Base-by-base conservation (phyloP, 1,284 basidiomycete genomes). In the Sanghuangporus weigelae region DNA sequence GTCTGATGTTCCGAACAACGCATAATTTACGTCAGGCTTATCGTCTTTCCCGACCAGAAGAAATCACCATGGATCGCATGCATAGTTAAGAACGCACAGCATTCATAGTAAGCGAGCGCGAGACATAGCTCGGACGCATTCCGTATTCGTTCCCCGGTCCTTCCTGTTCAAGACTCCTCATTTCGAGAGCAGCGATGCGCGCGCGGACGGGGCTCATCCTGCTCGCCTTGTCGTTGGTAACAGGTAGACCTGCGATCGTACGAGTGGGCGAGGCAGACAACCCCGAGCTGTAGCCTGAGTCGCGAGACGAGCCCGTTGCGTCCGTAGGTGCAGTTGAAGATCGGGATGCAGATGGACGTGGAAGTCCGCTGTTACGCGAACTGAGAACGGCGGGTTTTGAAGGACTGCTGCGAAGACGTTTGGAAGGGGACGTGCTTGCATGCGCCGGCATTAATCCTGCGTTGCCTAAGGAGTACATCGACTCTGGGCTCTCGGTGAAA, bases 131-230 rank as follows among this genome's bases (percentile, higher is more conserved):
- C 2, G 58, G 58, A 10, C 58, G 14, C 19, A 40, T 11, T 4
- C 7, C 40, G 44, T 48, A 10, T 11, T 7, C 36, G 16, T 23
- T 10, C 50, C 10, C 26, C 50, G 7, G 3, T 1, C 5, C 50
- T 10, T 51, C 58, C 16, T 51, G 35, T 23, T 60, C 58, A 23
- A 46, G 48, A 4, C 38, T 55, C 31, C 36, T 58, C 38, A 59
- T 31, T 26, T 59, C 62, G 21, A 59, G 40, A 49, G 54, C 11
- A 10, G 62, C 62, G 39, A 63, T 59, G 7, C 57, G 48, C 11
- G 35, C 39, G 7, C 57, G 56, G 14, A 59, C 62, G 21, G 57
- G 10, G 16, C 56, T 59, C 7, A 51, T 31, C n/a, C 60, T 51
- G 40, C 31, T n/a, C 23, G 12, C 7, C 50, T 38, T 36, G 44